A percentile compares a stretch with the other conserved stretches of the same genome.
Evolutionary conservation across 2,329 filamentous ascomycete species (phyloP).

Genomic region (Sporothrix humicola): DNA sequence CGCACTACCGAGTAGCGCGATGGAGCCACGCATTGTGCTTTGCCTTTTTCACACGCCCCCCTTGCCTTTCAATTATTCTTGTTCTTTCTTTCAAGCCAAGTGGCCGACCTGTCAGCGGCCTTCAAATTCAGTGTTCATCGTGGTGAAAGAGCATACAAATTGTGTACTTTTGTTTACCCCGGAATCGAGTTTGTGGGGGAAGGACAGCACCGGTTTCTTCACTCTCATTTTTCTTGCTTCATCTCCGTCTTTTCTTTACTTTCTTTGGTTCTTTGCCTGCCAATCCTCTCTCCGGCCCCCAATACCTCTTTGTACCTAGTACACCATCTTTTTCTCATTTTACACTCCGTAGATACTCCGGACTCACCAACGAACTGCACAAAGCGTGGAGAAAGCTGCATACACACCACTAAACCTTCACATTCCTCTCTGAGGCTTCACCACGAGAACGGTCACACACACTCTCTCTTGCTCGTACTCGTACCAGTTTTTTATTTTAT

Average conservation of each 20-base stretch:
- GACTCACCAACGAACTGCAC: background rate
- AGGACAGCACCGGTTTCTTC: background rate
- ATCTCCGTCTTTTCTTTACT: background rate
- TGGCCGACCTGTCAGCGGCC: conserved; percentile 11
- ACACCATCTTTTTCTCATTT: background rate
- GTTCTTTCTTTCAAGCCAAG: background rate
- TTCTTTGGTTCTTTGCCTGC: background rate
- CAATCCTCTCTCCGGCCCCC: background rate
- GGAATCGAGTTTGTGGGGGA: conserved; percentile 19
- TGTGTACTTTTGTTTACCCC: conserved; percentile 16
- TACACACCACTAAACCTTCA: background rate
- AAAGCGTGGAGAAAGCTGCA: background rate
- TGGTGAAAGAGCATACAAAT: background rate
- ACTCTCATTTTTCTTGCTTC: background rate
- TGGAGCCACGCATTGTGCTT: conserved; percentile 3
- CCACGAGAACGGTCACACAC: background rate
- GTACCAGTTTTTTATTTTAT: background rate
- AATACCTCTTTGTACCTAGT: background rate
- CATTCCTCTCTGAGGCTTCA: background rate
- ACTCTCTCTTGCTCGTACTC: background rate
- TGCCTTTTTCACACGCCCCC: conserved; percentile 2
- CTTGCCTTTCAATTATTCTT: background rate
- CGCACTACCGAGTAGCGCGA: conserved; percentile 11
- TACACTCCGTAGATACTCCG: conserved; percentile 24
- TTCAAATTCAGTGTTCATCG: conserved; percentile 2